Evolutionary conservation across 169 alveolate species (phyloP), one percentile per base, ranked within the genome.

Genomic region (Nephromyces sp.): DNA sequence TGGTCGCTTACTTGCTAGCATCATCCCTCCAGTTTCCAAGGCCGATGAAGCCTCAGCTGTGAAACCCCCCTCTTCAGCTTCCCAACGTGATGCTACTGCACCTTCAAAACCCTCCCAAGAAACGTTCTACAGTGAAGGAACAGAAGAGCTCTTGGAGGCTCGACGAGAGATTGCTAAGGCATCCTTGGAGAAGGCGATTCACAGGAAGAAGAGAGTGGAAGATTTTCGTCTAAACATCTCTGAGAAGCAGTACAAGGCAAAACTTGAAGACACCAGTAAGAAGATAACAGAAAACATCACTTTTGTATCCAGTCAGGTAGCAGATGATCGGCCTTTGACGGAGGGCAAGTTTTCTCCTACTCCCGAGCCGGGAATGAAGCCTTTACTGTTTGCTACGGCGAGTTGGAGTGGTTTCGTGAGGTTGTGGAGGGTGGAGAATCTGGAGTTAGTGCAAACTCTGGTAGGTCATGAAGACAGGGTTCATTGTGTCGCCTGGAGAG

Each of bases 241-340:
- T 43, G n/a, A n/a, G 57, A 43, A 43, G n/a, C 25, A 43, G n/a
- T 43, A 15, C n/a, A n/a, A 43, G n/a, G 25, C 15, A 43, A 15
- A 15, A n/a, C 15, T 43, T 15, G 25, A 43, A 43, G n/a, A 43
- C n/a, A 52, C 57, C 27, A 22, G 52, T 1, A 32, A 32, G 6
- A 22, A 5, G 29, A 25, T 74, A 22, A 70, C 66, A 35, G 3
- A 43, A 24, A 24, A 34, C 21, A 33, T 62, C 27, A 34, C 61
- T 5, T 52, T 35, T 0, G n/a, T 62, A 2, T 35, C 66, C 25
- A 68, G 77, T 1, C 70, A 69, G 21, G 74, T 77, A 0, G 83
- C 77, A 15, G 78, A 70, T 32, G 78, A 69, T 24, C 67, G 83
- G 25, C 83, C 83, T 0, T 70, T 77, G 15, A 77, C 83, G 15